Evolutionary conservation across 140 eudicot species (phyloP).

Genomic region (Anethum foeniculum): DNA sequence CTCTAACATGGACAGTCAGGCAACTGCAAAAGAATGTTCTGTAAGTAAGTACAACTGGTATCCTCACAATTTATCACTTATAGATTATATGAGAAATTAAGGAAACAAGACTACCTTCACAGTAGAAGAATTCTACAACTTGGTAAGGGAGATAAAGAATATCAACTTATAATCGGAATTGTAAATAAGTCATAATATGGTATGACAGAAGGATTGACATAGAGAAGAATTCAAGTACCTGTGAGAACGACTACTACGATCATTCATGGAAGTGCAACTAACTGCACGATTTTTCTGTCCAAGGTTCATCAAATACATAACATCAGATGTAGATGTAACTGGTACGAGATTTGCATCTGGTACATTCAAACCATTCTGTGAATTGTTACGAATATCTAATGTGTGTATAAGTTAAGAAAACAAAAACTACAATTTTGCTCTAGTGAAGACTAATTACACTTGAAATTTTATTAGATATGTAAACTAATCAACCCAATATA

Average conservation of each 20-base stretch:
- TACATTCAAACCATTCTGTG: constrained; percentile 55
- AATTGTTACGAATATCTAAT: constrained; percentile 57
- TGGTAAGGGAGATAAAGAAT: neutral
- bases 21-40: constrained; percentile 36
- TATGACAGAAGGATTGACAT: neutral
- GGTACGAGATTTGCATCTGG: constrained; percentile 63
- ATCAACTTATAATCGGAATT: neutral
- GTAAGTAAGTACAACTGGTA: neutral
- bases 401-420: constrained; percentile 44
- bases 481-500: neutral
- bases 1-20: constrained; percentile 68
- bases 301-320: constrained; percentile 51
- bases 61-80: neutral
- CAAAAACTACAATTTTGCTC: neutral
- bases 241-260: constrained; percentile 82
- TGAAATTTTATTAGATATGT: neutral
- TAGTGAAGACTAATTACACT: neutral
- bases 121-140: neutral
- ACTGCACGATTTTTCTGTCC: constrained; percentile 75
- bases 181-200: neutral
- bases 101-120: neutral
- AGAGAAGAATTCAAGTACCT: constrained; percentile 29
- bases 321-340: constrained; percentile 57
- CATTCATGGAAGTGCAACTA: constrained; percentile 63
- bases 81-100: neutral